phyloP scores from a whole-genome alignment of 2,329 filamentous ascomycete species.

The Pseudopyrenochaeta lycopersici region DNA sequence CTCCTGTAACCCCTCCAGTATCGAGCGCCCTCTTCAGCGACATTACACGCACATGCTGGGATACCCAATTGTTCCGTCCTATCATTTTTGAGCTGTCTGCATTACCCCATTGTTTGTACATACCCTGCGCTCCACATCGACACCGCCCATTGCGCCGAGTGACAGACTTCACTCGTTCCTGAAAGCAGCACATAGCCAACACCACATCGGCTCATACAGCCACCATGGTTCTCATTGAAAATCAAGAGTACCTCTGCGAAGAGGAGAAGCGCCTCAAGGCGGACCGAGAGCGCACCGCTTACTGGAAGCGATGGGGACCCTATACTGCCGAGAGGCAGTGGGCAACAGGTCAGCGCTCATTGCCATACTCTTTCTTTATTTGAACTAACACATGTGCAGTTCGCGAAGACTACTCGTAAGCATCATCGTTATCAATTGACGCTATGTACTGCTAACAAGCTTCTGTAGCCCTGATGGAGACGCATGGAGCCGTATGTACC shows the following conservation, averaged over 20 bases:
- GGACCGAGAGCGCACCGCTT: slow-evolving; percentile 82
- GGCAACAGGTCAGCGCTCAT: slow-evolving; percentile 76
- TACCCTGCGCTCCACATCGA: slow-evolving; percentile 29
- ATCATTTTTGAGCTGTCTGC: slow-evolving; percentile 19
- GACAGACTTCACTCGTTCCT: slow-evolving; percentile 18
- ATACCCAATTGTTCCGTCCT: slow-evolving; percentile 12
- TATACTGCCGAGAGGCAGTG: slow-evolving; percentile 95
- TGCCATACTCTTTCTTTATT: background rate
- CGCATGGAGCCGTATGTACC: slow-evolving; percentile 87
- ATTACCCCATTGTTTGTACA: slow-evolving; percentile 31
- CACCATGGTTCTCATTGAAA: slow-evolving; percentile 87
- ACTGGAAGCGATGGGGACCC: slow-evolving; percentile 99
- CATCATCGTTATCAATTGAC: slow-evolving; percentile 25
- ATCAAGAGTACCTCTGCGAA: slow-evolving; percentile 84
- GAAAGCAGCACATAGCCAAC: slow-evolving; percentile 7
- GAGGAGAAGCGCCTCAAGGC: slow-evolving; percentile 91
- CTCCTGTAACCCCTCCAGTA: slow-evolving; percentile 13
- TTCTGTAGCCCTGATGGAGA: slow-evolving; percentile 76
- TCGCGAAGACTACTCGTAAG: slow-evolving; percentile 87
- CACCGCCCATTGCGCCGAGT: slow-evolving; percentile 31
- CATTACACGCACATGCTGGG: slow-evolving; percentile 6
- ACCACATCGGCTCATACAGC: slow-evolving; percentile 15
- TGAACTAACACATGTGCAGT: slow-evolving; percentile 62
- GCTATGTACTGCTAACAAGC: slow-evolving; percentile 33
- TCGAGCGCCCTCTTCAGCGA: slow-evolving; percentile 13